phyloP scores from a whole-genome alignment of 257 asterid genomes.

The Ehretia macrophylla region DNA sequence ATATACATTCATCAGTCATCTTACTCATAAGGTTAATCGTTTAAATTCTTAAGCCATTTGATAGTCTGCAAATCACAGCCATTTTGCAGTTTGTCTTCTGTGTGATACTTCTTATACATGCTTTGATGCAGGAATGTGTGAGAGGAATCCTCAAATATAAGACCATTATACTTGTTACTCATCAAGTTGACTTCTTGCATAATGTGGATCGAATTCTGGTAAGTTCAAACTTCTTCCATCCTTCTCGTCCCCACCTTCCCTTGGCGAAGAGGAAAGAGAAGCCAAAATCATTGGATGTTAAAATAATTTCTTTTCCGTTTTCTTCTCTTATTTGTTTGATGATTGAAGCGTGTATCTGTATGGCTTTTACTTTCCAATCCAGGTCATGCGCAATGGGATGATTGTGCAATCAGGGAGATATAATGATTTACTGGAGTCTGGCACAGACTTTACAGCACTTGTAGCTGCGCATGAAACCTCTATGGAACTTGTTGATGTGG shows the following conservation, averaged over 20 bases:
- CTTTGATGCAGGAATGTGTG: slow-evolving; percentile 53
- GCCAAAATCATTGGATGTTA: neutral
- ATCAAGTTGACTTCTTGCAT: slow-evolving; percentile 72
- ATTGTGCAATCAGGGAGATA: slow-evolving; percentile 72
- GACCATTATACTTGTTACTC: slow-evolving; percentile 65
- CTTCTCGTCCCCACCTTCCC: neutral
- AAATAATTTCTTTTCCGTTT: neutral
- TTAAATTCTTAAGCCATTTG: too few relatives aligned
- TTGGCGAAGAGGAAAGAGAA: too few relatives aligned
- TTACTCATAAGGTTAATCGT: too few relatives aligned
- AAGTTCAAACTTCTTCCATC: neutral
- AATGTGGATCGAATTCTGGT: slow-evolving; percentile 69
- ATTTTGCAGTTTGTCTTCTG: neutral
- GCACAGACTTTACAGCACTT: slow-evolving; percentile 52
- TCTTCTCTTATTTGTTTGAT: neutral
- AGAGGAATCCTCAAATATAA: slow-evolving; percentile 54
- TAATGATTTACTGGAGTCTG: slow-evolving; percentile 34
- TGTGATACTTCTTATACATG: neutral
- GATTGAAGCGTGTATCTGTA: neutral
- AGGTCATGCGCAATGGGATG: slow-evolving; percentile 70
- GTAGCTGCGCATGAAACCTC: slow-evolving; percentile 71
- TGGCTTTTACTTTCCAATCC: neutral
- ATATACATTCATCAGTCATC: too few relatives aligned
- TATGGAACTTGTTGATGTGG: slow-evolving; percentile 50
- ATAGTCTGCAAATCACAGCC: too few relatives aligned